Base-by-base conservation (phyloP, 768 basidiomycete species). In the Dacryopinax primogenitus region DNA sequence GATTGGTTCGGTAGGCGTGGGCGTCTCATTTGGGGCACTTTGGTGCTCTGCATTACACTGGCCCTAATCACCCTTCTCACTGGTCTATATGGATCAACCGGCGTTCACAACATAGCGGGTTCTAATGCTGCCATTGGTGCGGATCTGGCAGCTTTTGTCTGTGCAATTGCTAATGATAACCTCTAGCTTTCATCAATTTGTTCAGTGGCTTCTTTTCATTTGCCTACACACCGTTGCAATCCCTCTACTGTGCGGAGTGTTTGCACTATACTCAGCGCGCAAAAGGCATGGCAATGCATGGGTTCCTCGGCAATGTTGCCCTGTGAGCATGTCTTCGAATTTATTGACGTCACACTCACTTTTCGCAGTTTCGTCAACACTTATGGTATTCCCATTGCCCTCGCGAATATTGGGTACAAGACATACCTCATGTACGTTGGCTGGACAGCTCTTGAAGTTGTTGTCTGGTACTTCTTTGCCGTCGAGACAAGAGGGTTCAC, bases 161-260 rank as follows among this genome's bases (percentile, higher is more conserved):
- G 3, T 7, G 6, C 23, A 23, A 44, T 4, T 3, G 41, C 18
- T 44, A 18, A 15, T 44, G 41, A 6, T 23, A 47, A 11, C 68
- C 6, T 70, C 70, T 63, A 1, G 72, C 72, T 13, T 69, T 69
- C 1, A 71, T 73, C 68, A 72, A 72, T 68, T 62, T 72, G 30
- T 73, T 72, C 69, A 67, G 62, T 44, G 58, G 51, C 34, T 66
- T 81, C 63, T 83, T 76, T 72, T 80, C 79, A 34, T 77, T 82
- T 65, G 76, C 83, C 26, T 84, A 84, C 70, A 83, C 83, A 2
- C 83, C 83, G 11, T 77, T 85, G 28, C 84, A 84, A 72, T 83
- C 79, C 0, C 71, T 83, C 3, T 83, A 83, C 66, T 81, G 83
- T 3, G 78, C 79, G 18, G 84, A 85, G 67, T 81, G 80, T 68